Percentiles rank a stretch among this genome's conserved stretches.
Conservation (phyloP, 768 basidiomycete species). For the Xanthoconium stramineum region DNA sequence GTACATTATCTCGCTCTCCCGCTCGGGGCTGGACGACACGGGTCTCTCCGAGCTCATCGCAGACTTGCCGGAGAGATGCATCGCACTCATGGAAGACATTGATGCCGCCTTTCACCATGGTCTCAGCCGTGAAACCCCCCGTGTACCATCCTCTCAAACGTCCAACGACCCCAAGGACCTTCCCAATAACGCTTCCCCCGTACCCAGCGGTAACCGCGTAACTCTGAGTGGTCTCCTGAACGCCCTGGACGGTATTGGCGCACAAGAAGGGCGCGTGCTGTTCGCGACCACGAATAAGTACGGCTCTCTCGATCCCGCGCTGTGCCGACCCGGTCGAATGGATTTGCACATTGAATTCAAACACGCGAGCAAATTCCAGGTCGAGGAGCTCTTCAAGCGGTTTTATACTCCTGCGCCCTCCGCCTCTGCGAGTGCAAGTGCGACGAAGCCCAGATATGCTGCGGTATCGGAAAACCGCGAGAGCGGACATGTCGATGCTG, state of each 20-base stretch:
- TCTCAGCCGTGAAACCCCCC: conserved; percentile 32
- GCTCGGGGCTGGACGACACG: conserved; percentile 59
- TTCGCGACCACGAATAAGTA: conserved; percentile 82
- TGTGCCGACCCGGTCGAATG: conserved; percentile 77
- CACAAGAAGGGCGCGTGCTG: conserved; percentile 78
- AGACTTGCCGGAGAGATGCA: conserved; percentile 10
- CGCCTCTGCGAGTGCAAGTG: background rate
- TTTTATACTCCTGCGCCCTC: conserved; percentile 54
- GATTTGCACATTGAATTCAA: conserved; percentile 77
- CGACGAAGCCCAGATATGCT: background rate
- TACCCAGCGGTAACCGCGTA: conserved; percentile 35
- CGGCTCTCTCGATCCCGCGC: conserved; percentile 63
- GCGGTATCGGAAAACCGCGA: background rate
- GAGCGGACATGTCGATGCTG: background rate
- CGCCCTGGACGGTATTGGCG: conserved; percentile 75
- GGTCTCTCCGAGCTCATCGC: conserved; percentile 55
- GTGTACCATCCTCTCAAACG: background rate
- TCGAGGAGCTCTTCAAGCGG: conserved; percentile 57
- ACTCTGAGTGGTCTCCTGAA: conserved; percentile 75
- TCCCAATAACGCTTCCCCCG: conserved; percentile 14
- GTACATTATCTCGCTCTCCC: conserved; percentile 68
- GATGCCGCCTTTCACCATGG: conserved; percentile 67
- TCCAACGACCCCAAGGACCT: background rate
- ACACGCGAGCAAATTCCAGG: conserved; percentile 68
- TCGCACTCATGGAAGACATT: conserved; percentile 71